phyloP scores from a whole-genome alignment of 352 stramenopile genomes.

The Globisporangium cederbergense region DNA sequence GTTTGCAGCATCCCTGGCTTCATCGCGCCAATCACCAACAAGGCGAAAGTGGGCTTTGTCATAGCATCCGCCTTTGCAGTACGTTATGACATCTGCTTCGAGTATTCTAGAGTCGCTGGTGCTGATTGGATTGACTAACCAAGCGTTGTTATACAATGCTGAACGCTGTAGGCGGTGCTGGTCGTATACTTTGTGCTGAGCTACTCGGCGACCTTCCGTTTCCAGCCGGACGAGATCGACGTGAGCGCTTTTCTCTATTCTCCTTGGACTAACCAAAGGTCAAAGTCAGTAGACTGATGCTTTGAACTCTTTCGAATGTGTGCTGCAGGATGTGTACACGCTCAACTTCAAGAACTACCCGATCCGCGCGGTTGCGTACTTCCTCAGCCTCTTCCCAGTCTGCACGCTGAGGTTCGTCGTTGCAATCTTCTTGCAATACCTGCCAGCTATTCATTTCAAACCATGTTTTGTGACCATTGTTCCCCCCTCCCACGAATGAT shows the following conservation, averaged over 20 bases:
- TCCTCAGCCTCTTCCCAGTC: conserved; percentile 84
- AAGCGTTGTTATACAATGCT: not conserved
- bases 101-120: not conserved
- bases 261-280: not conserved
- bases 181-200: conserved; percentile 80
- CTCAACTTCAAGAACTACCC: conserved; percentile 87
- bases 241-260: conserved; percentile 24
- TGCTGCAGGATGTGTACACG: conserved; percentile 82
- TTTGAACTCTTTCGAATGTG: not conserved
- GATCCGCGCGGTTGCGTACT: conserved; percentile 78
- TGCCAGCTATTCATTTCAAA: not conserved
- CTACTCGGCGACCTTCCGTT: conserved; percentile 75
- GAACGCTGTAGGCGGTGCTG: conserved; percentile 51
- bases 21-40: conserved; percentile 79
- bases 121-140: not conserved
- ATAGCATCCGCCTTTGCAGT: conserved; percentile 69
- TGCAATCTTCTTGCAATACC: not conserved
- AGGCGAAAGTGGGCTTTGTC: conserved; percentile 63
- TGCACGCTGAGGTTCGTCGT: conserved; percentile 72
- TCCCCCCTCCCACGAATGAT: not conserved
- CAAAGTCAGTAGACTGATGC: not conserved
- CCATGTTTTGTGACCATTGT: not conserved
- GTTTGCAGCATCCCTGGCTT: conserved; percentile 70
- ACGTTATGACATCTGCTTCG: conserved; percentile 10
- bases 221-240: conserved; percentile 73